Conservation (phyloP, 2,329 filamentous ascomycete genomes). For the Aspergillus pseudotamarii region DNA sequence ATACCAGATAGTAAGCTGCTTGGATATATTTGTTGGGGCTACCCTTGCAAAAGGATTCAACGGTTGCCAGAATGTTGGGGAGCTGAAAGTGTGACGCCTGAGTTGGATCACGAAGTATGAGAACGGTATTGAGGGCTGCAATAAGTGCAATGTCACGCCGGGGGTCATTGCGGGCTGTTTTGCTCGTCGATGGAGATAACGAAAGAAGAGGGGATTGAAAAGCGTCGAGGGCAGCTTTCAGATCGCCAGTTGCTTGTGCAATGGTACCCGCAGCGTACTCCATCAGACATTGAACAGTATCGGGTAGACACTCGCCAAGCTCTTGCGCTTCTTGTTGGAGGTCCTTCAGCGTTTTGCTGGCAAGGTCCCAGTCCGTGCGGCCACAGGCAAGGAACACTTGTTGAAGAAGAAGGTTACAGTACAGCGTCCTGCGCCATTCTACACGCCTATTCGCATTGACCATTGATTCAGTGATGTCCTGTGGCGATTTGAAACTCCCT, state of each 20-base stretch:
- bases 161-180: conserved; percentile 50
- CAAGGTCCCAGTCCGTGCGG: conserved; percentile 69
- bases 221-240: conserved; percentile 66
- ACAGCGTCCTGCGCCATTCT: conserved; percentile 67
- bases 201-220: conserved; percentile 67
- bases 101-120: conserved; percentile 68
- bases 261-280: conserved; percentile 76
- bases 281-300: conserved; percentile 56
- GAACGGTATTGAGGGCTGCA: conserved; percentile 65
- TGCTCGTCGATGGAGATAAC: conserved; percentile 47
- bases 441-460: conserved; percentile 61
- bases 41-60: conserved; percentile 68
- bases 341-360: conserved; percentile 60
- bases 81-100: conserved; percentile 63
- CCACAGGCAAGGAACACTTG: conserved; percentile 70
- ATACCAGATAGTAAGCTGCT: conserved; percentile 75
- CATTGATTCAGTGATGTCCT: conserved; percentile 55
- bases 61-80: conserved; percentile 62
- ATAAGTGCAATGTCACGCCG: conserved; percentile 68
- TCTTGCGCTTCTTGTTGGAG: conserved; percentile 53
- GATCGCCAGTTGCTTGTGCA: conserved; percentile 74
- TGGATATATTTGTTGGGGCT: conserved; percentile 75
- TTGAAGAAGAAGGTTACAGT: conserved; percentile 71
- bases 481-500: conserved; percentile 42
- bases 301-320: conserved; percentile 43